A percentile compares a stretch with the other conserved stretches of the same genome.
Conservation (phyloP, 805 yeast genomes). For the Starmera quercuum region DNA sequence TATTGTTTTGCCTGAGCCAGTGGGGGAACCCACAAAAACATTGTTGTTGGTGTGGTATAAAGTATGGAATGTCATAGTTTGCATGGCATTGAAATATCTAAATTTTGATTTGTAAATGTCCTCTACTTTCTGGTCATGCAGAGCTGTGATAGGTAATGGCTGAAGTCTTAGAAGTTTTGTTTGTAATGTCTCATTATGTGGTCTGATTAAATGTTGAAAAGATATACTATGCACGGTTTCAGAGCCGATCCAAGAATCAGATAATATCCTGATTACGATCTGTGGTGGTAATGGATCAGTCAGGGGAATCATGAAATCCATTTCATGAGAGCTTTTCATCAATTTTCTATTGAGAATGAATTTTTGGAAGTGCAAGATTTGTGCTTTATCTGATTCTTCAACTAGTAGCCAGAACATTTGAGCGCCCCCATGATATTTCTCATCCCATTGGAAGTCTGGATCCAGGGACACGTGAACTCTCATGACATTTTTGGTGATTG, state of each 20-base stretch:
- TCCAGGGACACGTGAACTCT: conserved; percentile 63
- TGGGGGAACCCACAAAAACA: conserved; percentile 94
- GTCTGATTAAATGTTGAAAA: conserved; percentile 83
- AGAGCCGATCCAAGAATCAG: conserved; percentile 87
- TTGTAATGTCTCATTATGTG: conserved; percentile 78
- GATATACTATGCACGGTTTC: conserved; percentile 73
- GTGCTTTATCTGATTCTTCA: conserved; percentile 72
- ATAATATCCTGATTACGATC: conserved; percentile 66
- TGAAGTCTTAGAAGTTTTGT: conserved; percentile 74
- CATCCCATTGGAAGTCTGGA: conserved; percentile 86
- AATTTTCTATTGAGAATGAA: conserved; percentile 59
- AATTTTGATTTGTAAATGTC: conserved; percentile 59
- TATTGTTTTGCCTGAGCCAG: conserved; percentile 97
- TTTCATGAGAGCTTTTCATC: conserved; percentile 48
- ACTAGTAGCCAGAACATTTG: conserved; percentile 91
- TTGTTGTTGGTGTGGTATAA: conserved; percentile 72
- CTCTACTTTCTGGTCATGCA: conserved; percentile 63
- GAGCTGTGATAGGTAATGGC: conserved; percentile 79
- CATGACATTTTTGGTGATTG: conserved; percentile 82
- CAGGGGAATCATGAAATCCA: conserved; percentile 90
- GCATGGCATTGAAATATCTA: conserved; percentile 95
- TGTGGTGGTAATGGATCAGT: conserved; percentile 89
- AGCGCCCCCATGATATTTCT: conserved; percentile 67
- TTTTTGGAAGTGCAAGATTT: conserved; percentile 76
- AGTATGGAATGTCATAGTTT: conserved; percentile 92